Evolutionary conservation across 306 rosid species (phyloP).

Genomic region (Rubus idaeus): DNA sequence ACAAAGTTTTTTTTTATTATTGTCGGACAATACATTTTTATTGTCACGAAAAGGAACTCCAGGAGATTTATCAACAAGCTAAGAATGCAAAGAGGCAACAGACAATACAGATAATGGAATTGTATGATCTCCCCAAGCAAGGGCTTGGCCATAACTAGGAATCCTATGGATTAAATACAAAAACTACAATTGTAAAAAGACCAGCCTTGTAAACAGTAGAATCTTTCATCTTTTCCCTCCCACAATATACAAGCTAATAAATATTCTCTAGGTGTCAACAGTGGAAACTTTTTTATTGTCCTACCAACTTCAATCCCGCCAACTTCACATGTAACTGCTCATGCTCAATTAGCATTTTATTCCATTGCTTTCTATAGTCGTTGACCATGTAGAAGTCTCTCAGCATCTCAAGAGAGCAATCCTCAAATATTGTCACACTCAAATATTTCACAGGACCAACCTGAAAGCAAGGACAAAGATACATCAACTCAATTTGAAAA

Average conservation of each 20-base stretch:
- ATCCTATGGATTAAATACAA: too few relatives aligned
- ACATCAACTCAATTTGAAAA: conserved; percentile 27
- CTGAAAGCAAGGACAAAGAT: conserved; percentile 47
- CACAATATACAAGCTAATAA: conserved; percentile 90
- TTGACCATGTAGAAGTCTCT: conserved; percentile 91
- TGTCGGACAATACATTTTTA: too few relatives aligned
- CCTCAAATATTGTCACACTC: conserved; percentile 71
- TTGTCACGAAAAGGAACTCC: too few relatives aligned
- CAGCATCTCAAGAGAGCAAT: conserved; percentile 65
- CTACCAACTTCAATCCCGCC: conserved; percentile 86
- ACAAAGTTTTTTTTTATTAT: too few relatives aligned
- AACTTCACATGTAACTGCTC: conserved; percentile 75
- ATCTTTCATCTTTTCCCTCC: conserved; percentile 72
- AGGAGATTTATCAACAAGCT: too few relatives aligned
- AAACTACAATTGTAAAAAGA: too few relatives aligned
- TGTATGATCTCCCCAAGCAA: too few relatives aligned
- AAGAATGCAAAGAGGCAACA: too few relatives aligned
- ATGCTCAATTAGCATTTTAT: conserved; percentile 69
- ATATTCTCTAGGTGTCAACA: conserved; percentile 86
- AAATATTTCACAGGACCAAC: conserved; percentile 76
- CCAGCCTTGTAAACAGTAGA: conserved; percentile 53
- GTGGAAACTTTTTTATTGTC: conserved; percentile 81
- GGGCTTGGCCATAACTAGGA: too few relatives aligned
- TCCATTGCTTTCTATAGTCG: conserved; percentile 86
- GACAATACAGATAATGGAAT: too few relatives aligned